These are phyloP conservation scores for Thelonectria blattea DNA, from an alignment of 2,329 filamentous ascomycete genomes.

Conservation along the genomic window DNA sequence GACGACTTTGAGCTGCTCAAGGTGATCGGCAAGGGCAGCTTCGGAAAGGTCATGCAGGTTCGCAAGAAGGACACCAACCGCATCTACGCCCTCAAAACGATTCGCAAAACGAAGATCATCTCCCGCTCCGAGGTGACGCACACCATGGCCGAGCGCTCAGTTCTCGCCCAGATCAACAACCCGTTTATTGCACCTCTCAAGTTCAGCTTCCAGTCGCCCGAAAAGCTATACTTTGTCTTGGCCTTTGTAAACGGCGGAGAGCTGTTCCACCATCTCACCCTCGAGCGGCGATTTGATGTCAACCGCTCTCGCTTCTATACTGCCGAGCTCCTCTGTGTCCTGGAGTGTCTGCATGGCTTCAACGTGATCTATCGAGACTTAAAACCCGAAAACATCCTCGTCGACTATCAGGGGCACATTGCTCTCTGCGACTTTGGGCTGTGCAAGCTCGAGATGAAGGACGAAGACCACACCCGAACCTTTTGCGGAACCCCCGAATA, in stretches of 20 bases:
- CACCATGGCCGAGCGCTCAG: slow-evolving; percentile 91
- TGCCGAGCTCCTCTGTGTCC: slow-evolving; percentile 88
- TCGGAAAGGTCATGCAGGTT: slow-evolving; percentile 98
- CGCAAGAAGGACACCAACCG: slow-evolving; percentile 95
- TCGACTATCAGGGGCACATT: slow-evolving; percentile 96
- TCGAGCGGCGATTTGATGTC: slow-evolving; percentile 95
- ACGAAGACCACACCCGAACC: slow-evolving; percentile 95
- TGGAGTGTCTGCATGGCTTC: slow-evolving; percentile 95
- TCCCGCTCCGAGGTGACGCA: slow-evolving; percentile 95
- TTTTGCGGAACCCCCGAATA: slow-evolving; percentile 98
- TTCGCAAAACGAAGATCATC: slow-evolving; percentile 97
- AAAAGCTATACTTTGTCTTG: slow-evolving; percentile 94
- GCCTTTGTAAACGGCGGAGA: slow-evolving; percentile 98
- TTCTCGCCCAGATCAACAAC: slow-evolving; percentile 98
- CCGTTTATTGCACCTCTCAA: slow-evolving; percentile 98
- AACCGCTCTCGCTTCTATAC: slow-evolving; percentile 96
- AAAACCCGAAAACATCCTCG: slow-evolving; percentile 87
- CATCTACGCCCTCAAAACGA: slow-evolving; percentile 98
- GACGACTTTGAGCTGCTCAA: slow-evolving; percentile 96
- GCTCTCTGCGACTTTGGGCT: slow-evolving; percentile 96
- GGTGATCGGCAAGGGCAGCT: slow-evolving; percentile 95
- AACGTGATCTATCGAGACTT: slow-evolving; percentile 87
- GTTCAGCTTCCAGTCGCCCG: slow-evolving; percentile 96
- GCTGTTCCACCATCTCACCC: slow-evolving; percentile 93
- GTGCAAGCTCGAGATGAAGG: slow-evolving; percentile 98